Evolutionary conservation across 140 eudicot genomes (phyloP), one percentile per base, ranked within the genome.

Genomic region (Bidens hawaiensis): DNA sequence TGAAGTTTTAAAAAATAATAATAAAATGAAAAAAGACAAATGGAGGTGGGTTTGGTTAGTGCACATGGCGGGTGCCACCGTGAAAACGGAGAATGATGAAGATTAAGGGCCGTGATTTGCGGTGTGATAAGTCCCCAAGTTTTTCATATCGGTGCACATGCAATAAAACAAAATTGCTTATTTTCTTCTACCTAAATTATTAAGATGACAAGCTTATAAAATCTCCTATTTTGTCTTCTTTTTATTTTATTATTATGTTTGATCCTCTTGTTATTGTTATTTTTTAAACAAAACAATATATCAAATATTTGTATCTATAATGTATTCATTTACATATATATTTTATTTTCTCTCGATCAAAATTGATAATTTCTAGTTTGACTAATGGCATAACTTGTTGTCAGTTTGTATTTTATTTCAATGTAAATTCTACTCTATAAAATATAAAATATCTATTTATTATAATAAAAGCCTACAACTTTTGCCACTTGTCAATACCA

Each of bases 11-110:
- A n/a, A n/a, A n/a, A n/a, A n/a, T n/a, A n/a, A n/a, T n/a, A n/a
- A n/a, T n/a, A n/a, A n/a, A n/a, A n/a, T n/a, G n/a, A n/a, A n/a
- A 46, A 11, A 69, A 28, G 67, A 58, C 50, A 69, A 33, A 57
- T 30, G 30, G 41, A 22, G 64, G 52, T 60, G 68, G 53, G 68
- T 30, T 70, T 60, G 61, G 47, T 70, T 48, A 15, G 68, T 24
- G 76, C 69, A 70, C 69, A 70, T 61, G 67, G 55, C 76, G 63
- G 60, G 76, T 49, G 46, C 34, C 45, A 50, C 47, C 45, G 63
- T 70, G 55, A 70, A 65, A 43, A 43, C 47, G 16, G 6, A 3
- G 19, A 41, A 13, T 41, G 47, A 31, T 43, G 28, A 17, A 36
- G 60, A 65, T 22, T 36, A 19, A 34, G 55, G 12, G 31, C 59